Evolutionary conservation across 805 yeast species (phyloP).

Genomic region (Barnettozyma pratensis): DNA sequence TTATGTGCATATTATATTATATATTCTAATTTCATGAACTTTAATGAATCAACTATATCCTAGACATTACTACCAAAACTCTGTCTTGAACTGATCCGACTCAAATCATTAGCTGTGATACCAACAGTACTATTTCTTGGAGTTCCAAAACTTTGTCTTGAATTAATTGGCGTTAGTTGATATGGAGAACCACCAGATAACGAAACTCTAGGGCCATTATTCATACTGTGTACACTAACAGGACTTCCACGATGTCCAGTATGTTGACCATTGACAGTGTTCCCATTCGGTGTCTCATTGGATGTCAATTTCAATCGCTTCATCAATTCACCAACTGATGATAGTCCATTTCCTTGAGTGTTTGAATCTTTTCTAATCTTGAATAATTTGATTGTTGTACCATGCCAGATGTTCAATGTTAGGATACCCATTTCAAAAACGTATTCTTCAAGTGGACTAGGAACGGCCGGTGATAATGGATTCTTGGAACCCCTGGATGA

Average conservation of each 20-base stretch:
- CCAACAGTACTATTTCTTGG: slow-evolving; percentile 23
- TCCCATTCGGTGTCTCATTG: slow-evolving; percentile 15
- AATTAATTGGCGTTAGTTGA: slow-evolving; percentile 25
- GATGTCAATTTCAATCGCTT: slow-evolving; percentile 29
- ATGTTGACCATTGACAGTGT: slow-evolving; percentile 8
- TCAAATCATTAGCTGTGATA: slow-evolving; percentile 10
- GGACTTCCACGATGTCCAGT: neutral
- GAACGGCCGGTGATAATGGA: neutral
- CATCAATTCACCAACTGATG: slow-evolving; percentile 36
- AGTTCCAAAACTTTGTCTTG: slow-evolving; percentile 24
- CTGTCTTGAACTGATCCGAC: slow-evolving; percentile 13
- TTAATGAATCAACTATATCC: neutral
- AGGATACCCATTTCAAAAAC: slow-evolving; percentile 17
- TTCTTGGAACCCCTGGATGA: slow-evolving; percentile 2
- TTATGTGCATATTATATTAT: neutral
- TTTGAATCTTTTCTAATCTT: slow-evolving; percentile 31
- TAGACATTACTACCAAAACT: slow-evolving; percentile 6
- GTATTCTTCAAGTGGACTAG: slow-evolving; percentile 11
- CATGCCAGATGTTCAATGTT: slow-evolving; percentile 19
- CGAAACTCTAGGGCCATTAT: slow-evolving; percentile 6
- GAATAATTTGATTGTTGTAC: slow-evolving; percentile 18
- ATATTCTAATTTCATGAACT: neutral
- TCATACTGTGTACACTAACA: neutral
- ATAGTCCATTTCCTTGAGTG: slow-evolving; percentile 35
- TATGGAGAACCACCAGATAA: slow-evolving; percentile 20